Conservation (phyloP, 2,329 filamentous ascomycete genomes). For the Fusarium liriodendri region DNA sequence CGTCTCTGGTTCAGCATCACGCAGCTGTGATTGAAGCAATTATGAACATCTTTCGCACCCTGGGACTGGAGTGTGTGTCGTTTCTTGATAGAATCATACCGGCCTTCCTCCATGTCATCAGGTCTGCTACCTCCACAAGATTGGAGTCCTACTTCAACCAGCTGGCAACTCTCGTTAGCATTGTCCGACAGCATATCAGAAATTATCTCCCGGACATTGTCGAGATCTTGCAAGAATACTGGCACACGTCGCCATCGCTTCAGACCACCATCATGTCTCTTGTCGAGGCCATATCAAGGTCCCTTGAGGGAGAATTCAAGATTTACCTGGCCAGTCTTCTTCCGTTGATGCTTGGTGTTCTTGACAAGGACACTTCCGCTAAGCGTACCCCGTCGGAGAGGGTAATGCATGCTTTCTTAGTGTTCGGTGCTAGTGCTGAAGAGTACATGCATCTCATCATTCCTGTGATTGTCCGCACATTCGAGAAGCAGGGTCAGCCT, state of each 20-base stretch:
- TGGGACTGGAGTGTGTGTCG: constrained; percentile 94
- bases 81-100: constrained; percentile 96
- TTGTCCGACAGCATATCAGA: constrained; percentile 95
- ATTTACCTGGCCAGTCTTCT: constrained; percentile 90
- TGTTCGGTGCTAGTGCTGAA: constrained; percentile 95
- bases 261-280: constrained; percentile 93
- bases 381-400: constrained; percentile 87
- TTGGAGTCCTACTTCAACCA: constrained; percentile 99
- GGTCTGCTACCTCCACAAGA: constrained; percentile 79
- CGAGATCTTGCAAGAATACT: constrained; percentile 87
- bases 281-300: constrained; percentile 92
- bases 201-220: constrained; percentile 91
- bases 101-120: constrained; percentile 90
- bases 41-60: constrained; percentile 97
- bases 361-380: constrained; percentile 84
- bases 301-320: constrained; percentile 97
- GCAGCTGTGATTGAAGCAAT: constrained; percentile 96
- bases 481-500: constrained; percentile 88
- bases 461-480: constrained; percentile 92
- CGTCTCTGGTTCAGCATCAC: constrained; percentile 89
- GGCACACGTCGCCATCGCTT: constrained; percentile 82
- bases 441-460: constrained; percentile 99
- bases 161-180: constrained; percentile 89
- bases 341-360: constrained; percentile 91
- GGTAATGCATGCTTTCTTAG: constrained; percentile 92